A percentile compares a stretch with the other conserved stretches of the same genome.
Evolutionary conservation across 208 protist species (phyloP).

Genomic region (Crithidia expoeki): DNA sequence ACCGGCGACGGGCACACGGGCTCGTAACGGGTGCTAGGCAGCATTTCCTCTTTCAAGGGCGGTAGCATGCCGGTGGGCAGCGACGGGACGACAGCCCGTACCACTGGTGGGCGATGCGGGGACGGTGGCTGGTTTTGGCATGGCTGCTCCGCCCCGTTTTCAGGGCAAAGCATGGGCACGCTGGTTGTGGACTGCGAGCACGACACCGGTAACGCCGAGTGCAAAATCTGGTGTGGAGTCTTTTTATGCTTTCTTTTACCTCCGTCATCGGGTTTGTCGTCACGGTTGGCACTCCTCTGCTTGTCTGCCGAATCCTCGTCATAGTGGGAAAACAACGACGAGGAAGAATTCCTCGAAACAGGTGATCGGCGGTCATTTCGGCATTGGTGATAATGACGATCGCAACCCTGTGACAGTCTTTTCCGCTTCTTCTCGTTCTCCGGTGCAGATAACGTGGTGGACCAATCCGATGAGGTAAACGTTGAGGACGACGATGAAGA

Average conservation of each 20-base stretch:
- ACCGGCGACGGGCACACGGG: slow-evolving; percentile 4
- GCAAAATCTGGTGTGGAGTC: not conserved
- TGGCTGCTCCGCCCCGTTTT: not conserved
- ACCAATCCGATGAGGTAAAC: not conserved
- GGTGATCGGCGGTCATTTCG: not conserved
- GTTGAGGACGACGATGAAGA: not conserved
- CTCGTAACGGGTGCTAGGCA: slow-evolving; percentile 21
- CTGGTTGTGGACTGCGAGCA: not conserved
- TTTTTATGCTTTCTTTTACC: not conserved
- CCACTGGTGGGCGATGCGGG: not conserved
- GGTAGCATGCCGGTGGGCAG: slow-evolving; percentile 2
- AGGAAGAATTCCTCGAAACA: not conserved
- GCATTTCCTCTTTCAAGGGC: slow-evolving; percentile 17
- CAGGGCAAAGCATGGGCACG: not conserved
- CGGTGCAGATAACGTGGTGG: not conserved
- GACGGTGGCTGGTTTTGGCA: slow-evolving; percentile 1
- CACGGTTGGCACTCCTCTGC: not conserved
- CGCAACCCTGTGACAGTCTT: not conserved
- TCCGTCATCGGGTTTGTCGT: not conserved
- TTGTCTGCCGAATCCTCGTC: not conserved
- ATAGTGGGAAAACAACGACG: not conserved
- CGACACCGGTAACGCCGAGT: not conserved
- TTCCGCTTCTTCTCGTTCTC: not conserved
- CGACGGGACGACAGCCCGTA: slow-evolving; percentile 1
- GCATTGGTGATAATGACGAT: not conserved